Base-by-base conservation (phyloP, 768 basidiomycete genomes). In the Macrolepiota albuminosa region DNA sequence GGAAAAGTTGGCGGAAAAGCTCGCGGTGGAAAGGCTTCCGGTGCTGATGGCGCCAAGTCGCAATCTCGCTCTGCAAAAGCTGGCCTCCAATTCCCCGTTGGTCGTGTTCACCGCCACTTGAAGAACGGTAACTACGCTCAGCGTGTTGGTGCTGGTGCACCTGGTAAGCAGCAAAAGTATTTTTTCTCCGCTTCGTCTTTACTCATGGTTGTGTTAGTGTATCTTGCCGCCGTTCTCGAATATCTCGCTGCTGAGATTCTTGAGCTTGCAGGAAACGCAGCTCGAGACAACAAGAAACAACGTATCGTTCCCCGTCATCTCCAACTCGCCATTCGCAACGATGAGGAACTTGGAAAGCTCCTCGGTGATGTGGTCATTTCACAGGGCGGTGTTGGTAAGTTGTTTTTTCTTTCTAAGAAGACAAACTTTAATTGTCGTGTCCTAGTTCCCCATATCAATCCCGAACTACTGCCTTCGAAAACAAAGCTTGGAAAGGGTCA, bases 281-380 rank as follows among this genome's bases (percentile, higher is more conserved):
- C 84, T 24, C 81, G 84, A 58, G 84, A 82, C 71, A 85, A 85
- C 77, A 85, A 88, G 82, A 87, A 91, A 80, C 85, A 88, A 68
- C 89, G 91, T 84, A 92, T 92, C 69, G 88, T 92, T 26, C 91
- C 90, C 54, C 86, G 91, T 69, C 91, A 93, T 75, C 72, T 93
- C 49, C 91, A 93, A 71, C 86, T 93, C 61, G 90, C 91, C 63
- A 90, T 92, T 73, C 84, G 91, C 63, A 89, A 91, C 73, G 88
- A 90, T 62, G 89, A 91, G 68, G 89, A 87, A 82, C 65, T 91
- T 66, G 88, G 89, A 78, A 89, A 85, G 66, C 87, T 94, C 63
- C 84, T 95, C 59, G 91, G 91, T 21, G 80, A 85, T 58, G 93
- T 94, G 65, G 87, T 91, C 71, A 94, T 95, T 78, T 92, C 89